Base-by-base conservation (phyloP, 139 green algal genomes). In the Micromonas pusilla region DNA sequence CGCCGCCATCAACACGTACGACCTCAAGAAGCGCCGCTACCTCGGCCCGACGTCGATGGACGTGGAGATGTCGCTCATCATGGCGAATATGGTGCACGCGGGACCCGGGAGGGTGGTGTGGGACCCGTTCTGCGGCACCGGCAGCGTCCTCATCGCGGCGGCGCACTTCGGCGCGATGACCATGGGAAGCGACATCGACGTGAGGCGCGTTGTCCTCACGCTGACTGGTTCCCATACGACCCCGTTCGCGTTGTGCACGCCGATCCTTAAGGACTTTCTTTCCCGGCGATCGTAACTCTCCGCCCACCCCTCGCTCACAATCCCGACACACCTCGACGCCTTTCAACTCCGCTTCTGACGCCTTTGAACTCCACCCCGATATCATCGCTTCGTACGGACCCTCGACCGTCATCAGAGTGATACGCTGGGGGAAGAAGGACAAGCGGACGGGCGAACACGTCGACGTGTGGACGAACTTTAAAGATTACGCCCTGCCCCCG, bases 101-200 rank as follows among this genome's bases (percentile, higher is more conserved):
- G 16, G 32, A 1, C 52, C 28, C 4, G 72, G 72, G 3, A 28
- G 28, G 2, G 28, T 67, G 9, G 52, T 78, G 30, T 52, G 60
- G 19, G 72, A 78, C 62, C 72, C 72, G 52, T 78, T 70, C 62
- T 67, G 52, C 30, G 72, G 72, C 45, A 78, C 72, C 23, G 72
- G 52, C 0, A 52, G 23, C 23, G 3, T 78, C 20, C 53, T 78
- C 5, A 4, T 78, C 19, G 30, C n/a, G 1, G 72, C 53, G 30
- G 53, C 52, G 52, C 52, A 70, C 30, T 52, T 45, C 72, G 72
- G 72, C 28, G 52, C 28, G 6, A 30, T 70, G 4, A 78, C 72
- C n/a, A 70, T 66, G 28, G 72, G 72, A 37, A 68, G 38, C 6
- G 72, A 78, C 52, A 78, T 78, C 52, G 72, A 78, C 33, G 19